Evolutionary conservation across 129 eudicot species (phyloP), one percentile per base, ranked within the genome.

Genomic region (Apium graveolens): DNA sequence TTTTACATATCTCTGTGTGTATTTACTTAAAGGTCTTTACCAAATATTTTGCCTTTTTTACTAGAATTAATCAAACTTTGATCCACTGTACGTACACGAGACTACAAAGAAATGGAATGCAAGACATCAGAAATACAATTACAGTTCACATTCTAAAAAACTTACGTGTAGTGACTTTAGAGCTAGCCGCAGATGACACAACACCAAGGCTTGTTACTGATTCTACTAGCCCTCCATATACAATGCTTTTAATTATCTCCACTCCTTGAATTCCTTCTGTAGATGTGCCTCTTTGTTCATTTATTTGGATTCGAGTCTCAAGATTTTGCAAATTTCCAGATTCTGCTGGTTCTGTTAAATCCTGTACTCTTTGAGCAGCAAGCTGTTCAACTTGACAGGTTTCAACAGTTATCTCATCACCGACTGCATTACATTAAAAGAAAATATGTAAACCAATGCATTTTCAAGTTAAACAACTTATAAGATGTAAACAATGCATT

Each of bases 141-240:
- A 34, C 11, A 34, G 2, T 57, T 18, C 37, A 81, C 21, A 39
- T 10, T 60, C 16, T 57, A n/a, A 57, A 69, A 76, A 45, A 83
- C 92, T 88, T 85, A 92, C 98, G 60, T 70, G 97, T 95, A 62
- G 86, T 57, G 27, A 92, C 86, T 79, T 84, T 86, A 78, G 89
- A 93, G 77, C 96, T 97, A 74, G 79, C 95, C 43, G 98, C 97
- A 79, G 98, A 91, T 24, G 92, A 81, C 34, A 91, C 92, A 62
- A 95, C 89, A 75, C 96, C 84, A 21, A 95, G 80, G 82, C 97
- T 91, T 38, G 96, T 79, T n/a, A 95, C 87, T 16, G 88, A 76
- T 82, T 95, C 97, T 34, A 89, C 78, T 31, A 95, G 80, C 18
- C 98, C 98, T 51, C 98, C 98, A 66, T 91, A 95, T 41, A 95